Evolutionary conservation across 2,329 filamentous ascomycete species (phyloP).

Genomic region (Dactylellina drechsleri): DNA sequence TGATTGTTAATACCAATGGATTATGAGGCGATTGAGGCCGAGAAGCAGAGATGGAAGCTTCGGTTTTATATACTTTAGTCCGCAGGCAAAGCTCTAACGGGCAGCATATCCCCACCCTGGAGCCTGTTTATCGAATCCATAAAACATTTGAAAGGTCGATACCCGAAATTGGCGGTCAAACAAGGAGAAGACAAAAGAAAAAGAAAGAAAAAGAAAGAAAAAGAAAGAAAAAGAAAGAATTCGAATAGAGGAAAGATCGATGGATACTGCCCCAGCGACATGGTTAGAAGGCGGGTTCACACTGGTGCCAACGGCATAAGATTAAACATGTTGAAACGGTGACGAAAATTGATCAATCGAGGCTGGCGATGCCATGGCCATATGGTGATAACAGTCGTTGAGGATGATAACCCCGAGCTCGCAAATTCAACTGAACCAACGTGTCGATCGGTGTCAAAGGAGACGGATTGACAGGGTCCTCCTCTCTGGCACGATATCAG

Average conservation of each 20-base stretch:
- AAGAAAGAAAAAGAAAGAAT: constrained; percentile 16
- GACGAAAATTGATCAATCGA: too few species aligned
- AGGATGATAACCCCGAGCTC: constrained; percentile 14
- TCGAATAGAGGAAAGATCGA: background rate
- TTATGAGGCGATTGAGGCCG: constrained; percentile 2
- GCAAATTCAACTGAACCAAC: background rate
- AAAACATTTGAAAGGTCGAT: constrained; percentile 9
- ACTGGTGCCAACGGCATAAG: too few species aligned
- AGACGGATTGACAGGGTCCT: constrained; percentile 38
- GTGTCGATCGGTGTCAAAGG: background rate
- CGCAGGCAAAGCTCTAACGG: constrained; percentile 12
- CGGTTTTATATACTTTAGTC: constrained; percentile 34
- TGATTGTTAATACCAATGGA: background rate
- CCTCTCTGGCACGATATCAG: background rate
- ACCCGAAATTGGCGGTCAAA: background rate
- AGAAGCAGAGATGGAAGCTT: background rate
- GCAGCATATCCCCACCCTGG: constrained; percentile 14
- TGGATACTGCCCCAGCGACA: background rate
- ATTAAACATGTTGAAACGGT: too few species aligned
- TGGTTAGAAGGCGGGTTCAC: too few species aligned
- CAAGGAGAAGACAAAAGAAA: background rate
- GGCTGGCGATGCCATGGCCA: too few species aligned
- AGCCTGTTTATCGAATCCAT: constrained; percentile 33
- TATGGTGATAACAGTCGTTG: too few species aligned
- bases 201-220: constrained; percentile 4